Conservation (phyloP, 108 stramenopile species). For the Cyclostephanos tholiformis region DNA sequence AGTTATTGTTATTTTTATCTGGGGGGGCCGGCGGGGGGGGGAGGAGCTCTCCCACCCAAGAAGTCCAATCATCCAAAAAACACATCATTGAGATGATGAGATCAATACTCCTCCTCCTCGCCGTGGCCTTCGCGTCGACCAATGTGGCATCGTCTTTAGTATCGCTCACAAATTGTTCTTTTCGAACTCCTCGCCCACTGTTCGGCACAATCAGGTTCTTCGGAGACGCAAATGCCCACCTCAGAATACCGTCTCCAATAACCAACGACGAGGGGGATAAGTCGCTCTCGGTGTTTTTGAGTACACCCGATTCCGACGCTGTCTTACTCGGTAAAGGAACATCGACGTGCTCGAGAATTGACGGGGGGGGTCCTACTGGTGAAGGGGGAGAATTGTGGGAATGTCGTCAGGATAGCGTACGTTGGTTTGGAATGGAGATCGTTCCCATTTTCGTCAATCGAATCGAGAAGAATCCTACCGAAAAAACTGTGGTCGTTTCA, state of each 20-base stretch:
- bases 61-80: too few relatives aligned
- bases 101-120: background rate
- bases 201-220: slow-evolving; percentile 34
- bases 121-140: background rate
- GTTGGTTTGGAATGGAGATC: slow-evolving; percentile 54
- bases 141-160: background rate
- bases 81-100: background rate
- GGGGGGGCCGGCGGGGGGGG: too few relatives aligned
- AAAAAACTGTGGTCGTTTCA: slow-evolving; percentile 11
- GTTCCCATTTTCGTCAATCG: slow-evolving; percentile 46
- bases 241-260: slow-evolving; percentile 11
- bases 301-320: slow-evolving; percentile 19
- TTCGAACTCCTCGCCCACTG: slow-evolving; percentile 2
- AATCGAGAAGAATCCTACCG: slow-evolving; percentile 35
- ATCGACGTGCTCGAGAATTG: slow-evolving; percentile 20
- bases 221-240: slow-evolving; percentile 20
- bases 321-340: slow-evolving; percentile 32
- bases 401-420: slow-evolving; percentile 43
- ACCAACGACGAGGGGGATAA: slow-evolving; percentile 11
- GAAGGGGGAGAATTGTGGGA: slow-evolving; percentile 33
- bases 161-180: background rate
- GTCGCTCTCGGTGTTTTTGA: slow-evolving; percentile 30
- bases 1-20: too few relatives aligned
- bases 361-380: background rate
- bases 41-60: too few relatives aligned